Evolutionary conservation across 805 yeast genomes (phyloP).

Genomic region (Millerozyma miso): DNA sequence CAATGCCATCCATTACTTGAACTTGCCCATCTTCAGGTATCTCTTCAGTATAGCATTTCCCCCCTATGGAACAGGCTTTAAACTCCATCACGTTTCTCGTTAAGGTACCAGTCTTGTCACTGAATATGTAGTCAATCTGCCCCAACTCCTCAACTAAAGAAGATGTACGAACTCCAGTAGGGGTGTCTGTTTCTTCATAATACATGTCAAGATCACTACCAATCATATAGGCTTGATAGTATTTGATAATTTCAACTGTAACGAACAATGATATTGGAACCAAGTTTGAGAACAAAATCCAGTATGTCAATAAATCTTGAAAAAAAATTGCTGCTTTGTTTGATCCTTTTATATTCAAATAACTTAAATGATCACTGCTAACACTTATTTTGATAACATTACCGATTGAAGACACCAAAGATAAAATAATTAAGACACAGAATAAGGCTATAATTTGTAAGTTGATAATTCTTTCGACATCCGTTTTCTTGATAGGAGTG

Average conservation of each 20-base stretch:
- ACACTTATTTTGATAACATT: slow-evolving; percentile 70
- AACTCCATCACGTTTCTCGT: slow-evolving; percentile 97
- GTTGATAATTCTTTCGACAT: slow-evolving; percentile 93
- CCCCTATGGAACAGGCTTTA: slow-evolving; percentile 89
- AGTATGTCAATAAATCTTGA: slow-evolving; percentile 82
- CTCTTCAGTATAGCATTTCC: slow-evolving; percentile 78
- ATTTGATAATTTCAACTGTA: slow-evolving; percentile 92
- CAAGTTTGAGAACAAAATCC: slow-evolving; percentile 93
- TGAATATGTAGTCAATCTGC: slow-evolving; percentile 91
- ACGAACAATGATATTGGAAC: slow-evolving; percentile 98
- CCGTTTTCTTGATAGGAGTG: slow-evolving; percentile 94
- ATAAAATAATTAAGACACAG: slow-evolving; percentile 66
- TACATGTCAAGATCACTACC: slow-evolving; percentile 94
- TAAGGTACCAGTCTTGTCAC: slow-evolving; percentile 96
- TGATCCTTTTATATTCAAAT: slow-evolving; percentile 64
- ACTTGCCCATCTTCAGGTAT: slow-evolving; percentile 89
- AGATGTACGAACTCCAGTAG: slow-evolving; percentile 92
- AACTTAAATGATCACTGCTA: slow-evolving; percentile 50
- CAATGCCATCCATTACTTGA: slow-evolving; percentile 69
- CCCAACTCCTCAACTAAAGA: slow-evolving; percentile 96
- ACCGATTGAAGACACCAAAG: slow-evolving; percentile 83
- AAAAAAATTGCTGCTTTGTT: slow-evolving; percentile 71
- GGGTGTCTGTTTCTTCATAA: slow-evolving; percentile 81
- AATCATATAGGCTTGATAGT: slow-evolving; percentile 90
- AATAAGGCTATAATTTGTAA: slow-evolving; percentile 87